These are phyloP conservation scores for Coemansia sp. DNA, from an alignment of 192 early-diverging fungal genomes.

Conservation along the genomic window DNA sequence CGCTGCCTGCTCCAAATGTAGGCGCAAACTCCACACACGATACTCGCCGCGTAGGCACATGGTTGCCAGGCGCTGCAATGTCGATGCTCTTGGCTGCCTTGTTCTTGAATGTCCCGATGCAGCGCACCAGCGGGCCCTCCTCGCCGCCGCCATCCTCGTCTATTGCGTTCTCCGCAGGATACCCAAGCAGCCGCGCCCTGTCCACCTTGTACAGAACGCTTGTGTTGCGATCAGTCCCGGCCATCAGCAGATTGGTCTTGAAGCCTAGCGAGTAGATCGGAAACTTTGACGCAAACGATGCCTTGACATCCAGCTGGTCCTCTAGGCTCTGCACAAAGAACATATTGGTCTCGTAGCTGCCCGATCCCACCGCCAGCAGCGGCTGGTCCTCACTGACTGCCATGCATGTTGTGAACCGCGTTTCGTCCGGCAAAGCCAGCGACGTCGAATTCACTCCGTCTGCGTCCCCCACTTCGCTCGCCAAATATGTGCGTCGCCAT, in stretches of 20 bases:
- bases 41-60: slow-evolving; percentile 43
- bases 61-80: slow-evolving; percentile 50
- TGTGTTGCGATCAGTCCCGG: slow-evolving; percentile 52
- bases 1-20: slow-evolving; percentile 1
- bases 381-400: slow-evolving; percentile 51
- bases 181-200: slow-evolving; percentile 42
- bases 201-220: slow-evolving; percentile 56
- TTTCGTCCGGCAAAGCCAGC: slow-evolving; percentile 46
- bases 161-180: neutral
- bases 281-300: slow-evolving; percentile 57
- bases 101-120: slow-evolving; percentile 54
- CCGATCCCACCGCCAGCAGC: slow-evolving; percentile 52
- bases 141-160: slow-evolving; percentile 3
- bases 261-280: slow-evolving; percentile 54
- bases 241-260: slow-evolving; percentile 41
- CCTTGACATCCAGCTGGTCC: slow-evolving; percentile 49
- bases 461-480: slow-evolving; percentile 41
- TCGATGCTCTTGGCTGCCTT: slow-evolving; percentile 53
- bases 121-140: slow-evolving; percentile 40
- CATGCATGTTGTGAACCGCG: slow-evolving; percentile 54
- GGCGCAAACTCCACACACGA: slow-evolving; percentile 53
- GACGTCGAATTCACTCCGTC: slow-evolving; percentile 47
- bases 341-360: slow-evolving; percentile 54
- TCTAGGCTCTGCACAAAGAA: slow-evolving; percentile 55
- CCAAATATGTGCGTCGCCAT: slow-evolving; percentile 46